Percentiles rank a stretch among this genome's conserved stretches.
Evolutionary conservation across 2,329 filamentous ascomycete species (phyloP).

Genomic region (Colletotrichum somersetense): DNA sequence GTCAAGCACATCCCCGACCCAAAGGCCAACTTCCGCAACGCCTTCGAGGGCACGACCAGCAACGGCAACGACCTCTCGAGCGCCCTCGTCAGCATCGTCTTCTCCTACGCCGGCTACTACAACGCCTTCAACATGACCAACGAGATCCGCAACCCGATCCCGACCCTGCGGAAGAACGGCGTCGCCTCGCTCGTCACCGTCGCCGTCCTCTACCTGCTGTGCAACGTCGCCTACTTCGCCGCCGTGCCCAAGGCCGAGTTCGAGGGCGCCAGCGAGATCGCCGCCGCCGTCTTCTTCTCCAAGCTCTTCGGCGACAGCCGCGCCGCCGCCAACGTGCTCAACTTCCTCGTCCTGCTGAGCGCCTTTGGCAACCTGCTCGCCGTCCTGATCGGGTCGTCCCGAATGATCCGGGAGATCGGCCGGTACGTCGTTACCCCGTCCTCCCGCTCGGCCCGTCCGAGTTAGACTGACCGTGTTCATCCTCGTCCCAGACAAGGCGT

Average conservation of each 20-base stretch:
- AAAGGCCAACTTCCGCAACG: slow-evolving; percentile 52
- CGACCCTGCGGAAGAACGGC: slow-evolving; percentile 64
- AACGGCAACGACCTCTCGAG: slow-evolving; percentile 55
- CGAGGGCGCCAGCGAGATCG: slow-evolving; percentile 63
- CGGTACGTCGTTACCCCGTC: slow-evolving; percentile 48
- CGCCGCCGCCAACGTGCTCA: slow-evolving; percentile 64
- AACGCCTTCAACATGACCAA: slow-evolving; percentile 74
- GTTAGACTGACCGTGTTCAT: neutral
- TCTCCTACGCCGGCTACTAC: slow-evolving; percentile 68
- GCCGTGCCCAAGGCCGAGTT: slow-evolving; percentile 66
- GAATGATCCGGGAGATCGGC: slow-evolving; percentile 71
- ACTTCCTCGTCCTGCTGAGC: slow-evolving; percentile 68
- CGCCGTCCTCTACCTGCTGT: slow-evolving; percentile 67
- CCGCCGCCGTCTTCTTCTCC: slow-evolving; percentile 70
- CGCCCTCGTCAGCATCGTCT: slow-evolving; percentile 70
- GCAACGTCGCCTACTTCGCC: slow-evolving; percentile 72
- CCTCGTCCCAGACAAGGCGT: slow-evolving; percentile 63
- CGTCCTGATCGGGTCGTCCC: slow-evolving; percentile 66
- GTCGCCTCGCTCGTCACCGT: slow-evolving; percentile 64
- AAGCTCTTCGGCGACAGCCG: slow-evolving; percentile 64
- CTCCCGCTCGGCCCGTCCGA: no score
- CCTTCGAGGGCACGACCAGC: slow-evolving; percentile 51
- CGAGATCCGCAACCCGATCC: slow-evolving; percentile 72
- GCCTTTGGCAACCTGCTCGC: slow-evolving; percentile 71
- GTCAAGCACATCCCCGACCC: slow-evolving; percentile 50